Evolutionary conservation across 2,329 filamentous ascomycete species (phyloP), one percentile per base, ranked within the genome.

Genomic region (Phyllosticta ampelicida): DNA sequence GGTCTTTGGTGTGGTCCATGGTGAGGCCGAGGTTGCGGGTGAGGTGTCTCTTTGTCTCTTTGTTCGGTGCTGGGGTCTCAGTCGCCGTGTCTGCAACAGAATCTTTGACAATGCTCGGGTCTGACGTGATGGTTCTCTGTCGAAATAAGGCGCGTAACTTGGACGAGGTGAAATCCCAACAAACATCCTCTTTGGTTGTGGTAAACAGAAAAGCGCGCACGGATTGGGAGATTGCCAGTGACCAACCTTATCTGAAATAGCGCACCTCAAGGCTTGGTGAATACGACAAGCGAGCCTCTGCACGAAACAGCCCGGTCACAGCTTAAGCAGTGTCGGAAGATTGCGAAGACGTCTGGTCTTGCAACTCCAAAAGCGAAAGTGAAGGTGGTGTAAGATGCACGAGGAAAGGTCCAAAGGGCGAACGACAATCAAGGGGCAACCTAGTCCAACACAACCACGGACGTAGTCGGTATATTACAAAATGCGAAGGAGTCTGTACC

Each of bases 401-500:
- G 18, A 19, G 9, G 5, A 44, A 53, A 49, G 51, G 30, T 58
- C 23, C 48, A 28, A 19, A 9, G 20, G 21, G 11, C 9, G 16
- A 10, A 16, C 28, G 20, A 5, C 19, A n/a, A 26, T 19, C 36
- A 56, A 51, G 21, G 49, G 51, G 55, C 48, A 21, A 20, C 36
- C 30, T 29, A 50, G 53, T 21, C 20, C 9, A 29, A 50, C 30
- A 52, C 26, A 29, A n/a, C 20, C 20, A 19, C 28, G 9, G 48
- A 13, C 23, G 2, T 19, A 20, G 28, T 48, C 36, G 16, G 21
- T 26, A 48, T 53, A 44, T 57, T 53, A 57, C 55, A 58, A 48
- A 52, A 48, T 54, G 51, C 51, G 3, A n/a, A 54, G 50, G 44
- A 36, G 51, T 48, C 50, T 48, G 56, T 58, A 54, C 44, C 30